Percentiles rank a stretch among this genome's conserved stretches.
These are phyloP conservation scores for Cryphonectria carpinicola DNA, from an alignment of 2,329 filamentous ascomycete genomes.

Conservation along the genomic window DNA sequence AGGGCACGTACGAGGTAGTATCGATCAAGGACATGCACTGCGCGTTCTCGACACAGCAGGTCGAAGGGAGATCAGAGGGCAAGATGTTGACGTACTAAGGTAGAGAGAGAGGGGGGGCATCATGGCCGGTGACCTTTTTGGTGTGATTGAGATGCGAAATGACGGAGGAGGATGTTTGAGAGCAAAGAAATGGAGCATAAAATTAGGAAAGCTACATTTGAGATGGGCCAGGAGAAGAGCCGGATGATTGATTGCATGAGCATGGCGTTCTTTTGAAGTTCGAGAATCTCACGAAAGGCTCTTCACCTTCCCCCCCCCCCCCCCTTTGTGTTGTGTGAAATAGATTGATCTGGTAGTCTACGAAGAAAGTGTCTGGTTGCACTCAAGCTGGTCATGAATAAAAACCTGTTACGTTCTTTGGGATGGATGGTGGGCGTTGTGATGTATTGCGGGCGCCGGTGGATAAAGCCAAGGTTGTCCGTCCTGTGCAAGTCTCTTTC, in stretches of 20 bases:
- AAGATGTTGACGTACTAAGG: conserved; percentile 41
- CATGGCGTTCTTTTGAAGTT: conserved; percentile 35
- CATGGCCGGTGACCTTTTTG: background rate
- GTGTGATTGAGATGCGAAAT: background rate
- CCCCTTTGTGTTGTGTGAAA: conserved; percentile 5
- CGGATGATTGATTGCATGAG: conserved; percentile 38
- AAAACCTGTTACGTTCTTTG: too few relatives aligned
- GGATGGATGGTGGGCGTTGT: background rate
- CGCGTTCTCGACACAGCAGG: conserved; percentile 76
- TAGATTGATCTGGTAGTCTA: background rate
- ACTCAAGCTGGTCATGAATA: background rate
- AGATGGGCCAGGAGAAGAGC: conserved; percentile 19
- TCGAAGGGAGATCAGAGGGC: conserved; percentile 51
- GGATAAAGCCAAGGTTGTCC: background rate
- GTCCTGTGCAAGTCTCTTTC: background rate
- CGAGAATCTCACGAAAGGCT: conserved; percentile 17
- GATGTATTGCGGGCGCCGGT: background rate
- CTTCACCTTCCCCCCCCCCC: background rate
- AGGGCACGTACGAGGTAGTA: conserved; percentile 97
- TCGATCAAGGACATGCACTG: conserved; percentile 94
- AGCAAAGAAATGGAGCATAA: conserved; percentile 9
- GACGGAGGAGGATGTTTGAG: background rate
- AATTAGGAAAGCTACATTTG: conserved; percentile 27
- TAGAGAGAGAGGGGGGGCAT: background rate
- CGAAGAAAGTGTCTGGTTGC: background rate